Base-by-base conservation (phyloP, 805 yeast genomes). In the Kockiozyma suomiensis region DNA sequence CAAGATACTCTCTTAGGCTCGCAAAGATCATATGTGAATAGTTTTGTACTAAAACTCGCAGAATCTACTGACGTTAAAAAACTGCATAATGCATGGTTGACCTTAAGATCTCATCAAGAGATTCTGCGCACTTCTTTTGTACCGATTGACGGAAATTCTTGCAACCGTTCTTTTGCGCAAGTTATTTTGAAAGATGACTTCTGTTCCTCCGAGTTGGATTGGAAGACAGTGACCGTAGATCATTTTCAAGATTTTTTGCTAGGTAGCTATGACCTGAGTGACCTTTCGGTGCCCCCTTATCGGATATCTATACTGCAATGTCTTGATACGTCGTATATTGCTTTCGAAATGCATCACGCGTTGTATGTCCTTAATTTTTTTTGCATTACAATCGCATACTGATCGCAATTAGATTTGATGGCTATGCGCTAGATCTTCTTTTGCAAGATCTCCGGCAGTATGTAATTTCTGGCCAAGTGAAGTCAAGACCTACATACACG, bases 101-200 rank as follows among this genome's bases (percentile, higher is more conserved):
- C 12, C 3, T 4, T 60, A 3, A 38, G 28, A 4, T 12, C 51
- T 15, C 26, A 37, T 13, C 43, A 50, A 13, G 66, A 61, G 37
- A 41, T 61, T 3, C 54, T 65, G 13, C 62, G 68, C n/a, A 56
- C 68, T 1, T 30, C 50, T n/a, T 66, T 66, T 52, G 32, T 58
- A 21, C 43, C 50, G 10, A 54, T 55, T 21, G 55, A 53, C n/a
- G n/a, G 4, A 8, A 58, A 61, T 35, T 19, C 48, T 1, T 30
- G 50, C 10, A 15, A 52, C 21, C 46, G 61, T 1, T 56, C 66
- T 1, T 58, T 45, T 56, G 64, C 61, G 10, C 66, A 59, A 19
- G 37, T 62, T n/a, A 30, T 62, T 30, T 15, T 55, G 19, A 25
- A 28, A 23, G 26, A 19, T 19, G 6, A 50, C 23, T 48, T 6